Conservation (phyloP, 2,329 filamentous ascomycete species). For the Seiridium unicorne region DNA sequence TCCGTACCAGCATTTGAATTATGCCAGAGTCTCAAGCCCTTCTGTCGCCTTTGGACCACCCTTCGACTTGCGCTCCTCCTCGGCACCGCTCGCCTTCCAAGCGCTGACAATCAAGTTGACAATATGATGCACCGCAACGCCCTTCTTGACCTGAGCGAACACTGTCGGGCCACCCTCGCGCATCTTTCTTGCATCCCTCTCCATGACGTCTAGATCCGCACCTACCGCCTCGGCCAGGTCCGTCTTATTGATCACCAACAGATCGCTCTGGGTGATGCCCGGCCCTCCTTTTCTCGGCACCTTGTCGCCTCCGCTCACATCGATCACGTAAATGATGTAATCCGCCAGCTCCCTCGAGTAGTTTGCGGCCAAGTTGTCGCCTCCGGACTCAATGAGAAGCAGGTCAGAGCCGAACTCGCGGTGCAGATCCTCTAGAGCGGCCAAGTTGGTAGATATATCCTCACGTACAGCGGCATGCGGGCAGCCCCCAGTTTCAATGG, state of each 20-base stretch:
- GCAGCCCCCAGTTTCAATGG: constrained; percentile 96
- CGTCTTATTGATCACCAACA: constrained; percentile 96
- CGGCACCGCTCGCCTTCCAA: constrained; percentile 87
- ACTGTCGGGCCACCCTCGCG: constrained; percentile 92
- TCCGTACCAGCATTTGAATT: neutral
- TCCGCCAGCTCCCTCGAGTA: constrained; percentile 94
- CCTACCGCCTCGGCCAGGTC: constrained; percentile 89
- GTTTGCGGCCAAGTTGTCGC: constrained; percentile 96
- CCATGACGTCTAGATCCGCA: constrained; percentile 90
- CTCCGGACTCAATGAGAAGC: constrained; percentile 90
- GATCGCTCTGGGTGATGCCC: constrained; percentile 92
- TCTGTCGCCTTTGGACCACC: constrained; percentile 59
- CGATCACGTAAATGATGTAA: constrained; percentile 98
- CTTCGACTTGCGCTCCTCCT: constrained; percentile 50
- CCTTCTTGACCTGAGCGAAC: constrained; percentile 96
- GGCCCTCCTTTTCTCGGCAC: constrained; percentile 93
- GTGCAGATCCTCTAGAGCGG: constrained; percentile 87
- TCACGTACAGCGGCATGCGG: constrained; percentile 96
- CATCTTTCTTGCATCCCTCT: constrained; percentile 91
- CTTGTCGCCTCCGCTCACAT: constrained; percentile 95
- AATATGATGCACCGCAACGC: constrained; percentile 81
- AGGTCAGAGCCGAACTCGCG: constrained; percentile 76
- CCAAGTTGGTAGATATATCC: constrained; percentile 92
- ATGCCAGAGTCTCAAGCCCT: constrained; percentile 47
- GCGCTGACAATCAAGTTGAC: constrained; percentile 85